phyloP scores from a whole-genome alignment of 1,284 basidiomycete genomes.

The Pulchroboletus neoregius region DNA sequence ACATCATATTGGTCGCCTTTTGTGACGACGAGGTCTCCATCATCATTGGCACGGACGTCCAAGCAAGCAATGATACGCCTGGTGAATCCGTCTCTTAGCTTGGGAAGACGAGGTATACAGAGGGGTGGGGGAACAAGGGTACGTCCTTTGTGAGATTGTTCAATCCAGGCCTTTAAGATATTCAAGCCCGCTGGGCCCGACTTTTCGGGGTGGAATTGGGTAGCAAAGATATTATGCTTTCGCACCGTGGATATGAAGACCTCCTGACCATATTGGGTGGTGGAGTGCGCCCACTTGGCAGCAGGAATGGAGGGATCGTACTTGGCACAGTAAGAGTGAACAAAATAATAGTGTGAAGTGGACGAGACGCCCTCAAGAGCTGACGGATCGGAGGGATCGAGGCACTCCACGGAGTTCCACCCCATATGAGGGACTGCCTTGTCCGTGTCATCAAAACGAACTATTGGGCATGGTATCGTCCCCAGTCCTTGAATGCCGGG shows the following conservation, averaged over 20 bases:
- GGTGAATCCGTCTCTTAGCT: slow-evolving; percentile 65
- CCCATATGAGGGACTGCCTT: slow-evolving; percentile 99
- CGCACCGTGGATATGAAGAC: slow-evolving; percentile 87
- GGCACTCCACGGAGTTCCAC: slow-evolving; percentile 78
- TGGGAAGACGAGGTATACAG: slow-evolving; percentile 38
- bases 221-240: slow-evolving; percentile 86
- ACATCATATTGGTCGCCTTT: slow-evolving; percentile 99
- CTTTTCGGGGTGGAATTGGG: slow-evolving; percentile 99
- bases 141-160: slow-evolving; percentile 46
- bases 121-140: slow-evolving; percentile 29
- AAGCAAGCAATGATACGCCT: slow-evolving; percentile 97
- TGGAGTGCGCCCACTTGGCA: slow-evolving; percentile 77
- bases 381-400: slow-evolving; percentile 41
- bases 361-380: slow-evolving; percentile 31
- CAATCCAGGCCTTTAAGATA: slow-evolving; percentile 83
- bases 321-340: slow-evolving; percentile 89
- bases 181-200: slow-evolving; percentile 88
- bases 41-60: slow-evolving; percentile 95
- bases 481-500: slow-evolving; percentile 60
- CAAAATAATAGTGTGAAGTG: slow-evolving; percentile 84
- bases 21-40: slow-evolving; percentile 97
- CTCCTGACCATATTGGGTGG: slow-evolving; percentile 92
- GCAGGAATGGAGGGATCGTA: slow-evolving; percentile 60
- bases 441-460: slow-evolving; percentile 59
- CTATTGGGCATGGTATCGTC: slow-evolving; percentile 67